A percentile compares a stretch with the other conserved stretches of the same genome.
phyloP scores from a whole-genome alignment of 75 land plant genomes.

The Adiantum capillusveneris region DNA sequence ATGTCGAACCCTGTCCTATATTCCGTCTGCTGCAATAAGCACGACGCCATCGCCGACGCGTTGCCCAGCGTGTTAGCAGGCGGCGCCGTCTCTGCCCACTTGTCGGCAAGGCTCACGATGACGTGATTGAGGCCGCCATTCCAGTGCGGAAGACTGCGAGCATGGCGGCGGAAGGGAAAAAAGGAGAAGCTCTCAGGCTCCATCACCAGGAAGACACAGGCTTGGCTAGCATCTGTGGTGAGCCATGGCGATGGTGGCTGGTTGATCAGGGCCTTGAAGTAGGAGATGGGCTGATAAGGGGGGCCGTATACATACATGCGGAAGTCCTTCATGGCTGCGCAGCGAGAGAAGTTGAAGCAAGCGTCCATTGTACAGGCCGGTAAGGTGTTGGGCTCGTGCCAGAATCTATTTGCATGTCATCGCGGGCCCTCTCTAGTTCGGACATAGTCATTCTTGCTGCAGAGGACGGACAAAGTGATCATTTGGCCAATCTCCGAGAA shows the following conservation, averaged over 20 bases:
- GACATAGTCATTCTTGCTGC: too few species aligned
- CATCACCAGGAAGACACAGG: constrained; percentile 29
- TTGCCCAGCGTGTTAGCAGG: constrained; percentile 16
- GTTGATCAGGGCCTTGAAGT: too few species aligned
- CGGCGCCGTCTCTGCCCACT: constrained; percentile 15
- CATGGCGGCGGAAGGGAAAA: too few species aligned
- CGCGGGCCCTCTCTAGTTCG: too few species aligned
- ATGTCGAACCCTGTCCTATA: constrained; percentile 36
- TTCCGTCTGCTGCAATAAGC: constrained; percentile 26
- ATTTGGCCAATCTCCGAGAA: too few species aligned
- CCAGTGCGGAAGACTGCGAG: constrained; percentile 22
- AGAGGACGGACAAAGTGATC: too few species aligned
- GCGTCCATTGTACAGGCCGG: constrained; percentile 41
- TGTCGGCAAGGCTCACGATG: too few species aligned
- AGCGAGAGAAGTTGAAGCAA: too few species aligned
- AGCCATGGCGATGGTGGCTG: constrained; percentile 14
- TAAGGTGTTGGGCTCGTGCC: constrained; percentile 23
- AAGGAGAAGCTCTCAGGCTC: too few species aligned
- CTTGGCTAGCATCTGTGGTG: constrained; percentile 28
- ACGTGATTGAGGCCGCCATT: too few species aligned
- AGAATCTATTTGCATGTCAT: too few species aligned
- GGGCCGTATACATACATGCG: constrained; percentile 20
- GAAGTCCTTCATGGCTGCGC: constrained; percentile 19
- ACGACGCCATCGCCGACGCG: constrained; percentile 21
- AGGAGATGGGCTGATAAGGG: too few species aligned